Evolutionary conservation across 352 stramenopile species (phyloP), one percentile per base, ranked within the genome.

Genomic region (Globisporangium irregulare): DNA sequence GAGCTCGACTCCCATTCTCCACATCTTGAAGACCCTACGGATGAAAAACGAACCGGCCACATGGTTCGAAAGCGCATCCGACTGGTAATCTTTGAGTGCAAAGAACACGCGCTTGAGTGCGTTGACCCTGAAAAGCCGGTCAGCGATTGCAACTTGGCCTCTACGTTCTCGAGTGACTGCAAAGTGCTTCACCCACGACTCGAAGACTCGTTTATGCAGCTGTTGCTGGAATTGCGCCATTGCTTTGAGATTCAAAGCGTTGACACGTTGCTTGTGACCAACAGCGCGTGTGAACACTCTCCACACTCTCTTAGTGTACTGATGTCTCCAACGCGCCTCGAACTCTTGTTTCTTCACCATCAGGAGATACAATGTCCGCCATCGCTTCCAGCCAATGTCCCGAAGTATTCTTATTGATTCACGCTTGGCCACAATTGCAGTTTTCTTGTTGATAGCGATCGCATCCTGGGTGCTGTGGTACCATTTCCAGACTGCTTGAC

Each of bases 401-500:
- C 20, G 32, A 22, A 68, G 27, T 29, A 36, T 10, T 8, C 60
- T 51, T 41, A 24, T 38, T 36, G 66, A n/a, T 20, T 50, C 60
- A 1, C 36, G 66, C 14, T 29, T 48, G 12, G 25, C 58, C 1
- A 70, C 27, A n/a, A 32, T 58, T 24, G 55, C 12, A 10, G 18
- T 8, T 3, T 38, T 53, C 10, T 18, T 36, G 22, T 56, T 64
- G 1, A 46, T 27, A 7, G 4, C 7, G 3, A 53, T 18, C 14
- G 38, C 41, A 7, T 27, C 32, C 1, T 51, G 57, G 15, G 56
- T 46, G 14, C 27, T 8, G 41, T 8, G 18, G n/a, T n/a, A 43
- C 64, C 64, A 70, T 29, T 54, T 41, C 64, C 36, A 55, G 3
- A 51, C 64, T 14, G 22, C 34, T 1, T 27, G 64, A 41, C 4